Base-by-base conservation (phyloP, 2,329 filamentous ascomycete genomes). In the Fusarium penzigii region DNA sequence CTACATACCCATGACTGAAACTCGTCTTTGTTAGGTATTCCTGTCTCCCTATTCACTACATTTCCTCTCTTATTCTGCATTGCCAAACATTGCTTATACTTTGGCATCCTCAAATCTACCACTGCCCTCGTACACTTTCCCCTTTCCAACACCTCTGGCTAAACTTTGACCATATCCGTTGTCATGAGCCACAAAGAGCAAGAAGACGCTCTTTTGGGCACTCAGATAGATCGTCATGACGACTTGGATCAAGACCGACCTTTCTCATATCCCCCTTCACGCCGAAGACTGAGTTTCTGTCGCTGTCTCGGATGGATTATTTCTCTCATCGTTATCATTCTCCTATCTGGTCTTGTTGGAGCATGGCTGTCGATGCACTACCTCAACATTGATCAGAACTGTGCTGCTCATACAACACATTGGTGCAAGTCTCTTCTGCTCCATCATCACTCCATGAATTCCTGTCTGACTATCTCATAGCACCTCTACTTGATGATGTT, bases 401-500 rank as follows among this genome's bases (percentile, higher is more conserved):
- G 62, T 29, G 62, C 60, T 36, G 36, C 58, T 1, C 66, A 73
- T 16, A 74, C 72, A 7, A 59, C 67, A n/a, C 64, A 69, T 34
- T 73, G 70, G 64, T 75, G 71, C 73, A 63, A 64, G 71, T 65
- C 2, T 6, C 8, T 6, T 20, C 13, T n/a, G 2, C 2, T 8
- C 2, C 71, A 12, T 68, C 73, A 2, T 45, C 75, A 3, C 54
- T 75, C 0, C 57, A 62, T 5, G 65, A 73, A 4, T 2, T 10
- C 2, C 13, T 29, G 3, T 43, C 46, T 62, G 42, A 57, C 48
- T 13, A 11, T 13, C 1, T 6, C 13, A 2, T 16, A 72, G 70
- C 71, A 12, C 69, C 73, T 2, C 46, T 75, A 2, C 54, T 75
- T 0, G 57, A 62, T 4, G 65, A 73, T 11, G 65, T 75, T 5